Evolutionary conservation across 768 basidiomycete genomes (phyloP).

Genomic region (Hygrocybe punicea): DNA sequence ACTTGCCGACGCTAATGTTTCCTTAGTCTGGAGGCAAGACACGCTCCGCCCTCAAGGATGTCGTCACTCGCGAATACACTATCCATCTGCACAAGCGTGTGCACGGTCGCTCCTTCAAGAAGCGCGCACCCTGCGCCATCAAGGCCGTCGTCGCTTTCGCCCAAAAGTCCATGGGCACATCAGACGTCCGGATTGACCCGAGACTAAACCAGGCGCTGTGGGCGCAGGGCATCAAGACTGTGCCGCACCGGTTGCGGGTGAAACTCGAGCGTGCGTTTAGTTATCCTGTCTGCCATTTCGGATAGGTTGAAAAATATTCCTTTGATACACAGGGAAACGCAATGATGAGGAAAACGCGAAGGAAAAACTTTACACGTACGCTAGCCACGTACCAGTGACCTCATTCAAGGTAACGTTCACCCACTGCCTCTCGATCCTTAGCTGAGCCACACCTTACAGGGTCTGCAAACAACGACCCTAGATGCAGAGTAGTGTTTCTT

Average conservation of each 20-base stretch:
- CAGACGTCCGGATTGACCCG: slow-evolving; percentile 91
- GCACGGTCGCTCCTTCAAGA: slow-evolving; percentile 92
- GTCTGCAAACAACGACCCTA: slow-evolving; percentile 77
- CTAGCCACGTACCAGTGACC: slow-evolving; percentile 70
- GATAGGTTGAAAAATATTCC: not conserved
- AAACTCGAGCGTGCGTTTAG: slow-evolving; percentile 81
- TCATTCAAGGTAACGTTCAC: slow-evolving; percentile 73
- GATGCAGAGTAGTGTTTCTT: slow-evolving; percentile 48
- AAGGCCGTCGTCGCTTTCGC: slow-evolving; percentile 93
- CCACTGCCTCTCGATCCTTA: not conserved
- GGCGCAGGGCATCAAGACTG: slow-evolving; percentile 90
- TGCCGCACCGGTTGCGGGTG: slow-evolving; percentile 88
- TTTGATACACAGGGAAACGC: slow-evolving; percentile 68
- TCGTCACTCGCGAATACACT: slow-evolving; percentile 98
- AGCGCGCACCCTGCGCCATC: slow-evolving; percentile 94
- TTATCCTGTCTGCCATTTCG: not conserved
- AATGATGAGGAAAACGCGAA: slow-evolving; percentile 99
- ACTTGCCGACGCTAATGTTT: not conserved
- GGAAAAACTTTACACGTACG: slow-evolving; percentile 95
- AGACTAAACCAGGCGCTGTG: slow-evolving; percentile 95
- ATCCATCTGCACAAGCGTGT: slow-evolving; percentile 96
- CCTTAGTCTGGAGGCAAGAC: slow-evolving; percentile 72
- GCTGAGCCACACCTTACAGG: slow-evolving; percentile 41
- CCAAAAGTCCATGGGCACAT: slow-evolving; percentile 91
- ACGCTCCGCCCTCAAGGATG: slow-evolving; percentile 95